A percentile compares a stretch with the other conserved stretches of the same genome.
phyloP scores from a whole-genome alignment of 345 rosid genomes.

The Cardiospermum halicacabum region DNA sequence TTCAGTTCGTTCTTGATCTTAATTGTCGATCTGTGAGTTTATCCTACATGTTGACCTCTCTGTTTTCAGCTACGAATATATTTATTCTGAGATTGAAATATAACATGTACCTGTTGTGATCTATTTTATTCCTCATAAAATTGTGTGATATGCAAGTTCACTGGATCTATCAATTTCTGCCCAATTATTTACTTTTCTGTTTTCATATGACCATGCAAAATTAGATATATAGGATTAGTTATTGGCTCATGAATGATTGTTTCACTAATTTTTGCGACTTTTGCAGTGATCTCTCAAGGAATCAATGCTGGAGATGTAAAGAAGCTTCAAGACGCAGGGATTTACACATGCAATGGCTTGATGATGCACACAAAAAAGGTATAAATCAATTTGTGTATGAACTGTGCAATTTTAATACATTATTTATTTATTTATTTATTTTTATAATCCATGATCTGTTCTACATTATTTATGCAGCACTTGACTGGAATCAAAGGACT shows the following conservation, averaged over 20 bases:
- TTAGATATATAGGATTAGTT: not conserved
- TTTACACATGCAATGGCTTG: constrained; percentile 91
- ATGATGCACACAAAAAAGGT: constrained; percentile 99
- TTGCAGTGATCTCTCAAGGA: constrained; percentile 69
- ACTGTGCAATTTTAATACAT: too few relatives aligned
- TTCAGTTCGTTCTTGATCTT: not conserved
- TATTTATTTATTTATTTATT: too few relatives aligned
- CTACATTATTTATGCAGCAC: constrained; percentile 36
- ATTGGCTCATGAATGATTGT: not conserved
- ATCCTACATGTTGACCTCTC: not conserved
- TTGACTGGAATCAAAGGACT: constrained; percentile 92
- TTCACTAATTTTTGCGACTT: constrained; percentile 2
- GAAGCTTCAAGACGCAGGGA: constrained; percentile 93
- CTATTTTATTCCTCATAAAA: too few relatives aligned
- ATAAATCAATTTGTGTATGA: not conserved
- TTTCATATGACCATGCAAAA: not conserved
- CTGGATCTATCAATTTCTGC: too few relatives aligned
- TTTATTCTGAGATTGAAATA: too few relatives aligned
- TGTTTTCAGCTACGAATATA: too few relatives aligned
- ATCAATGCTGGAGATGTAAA: constrained; percentile 92
- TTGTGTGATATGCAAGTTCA: too few relatives aligned
- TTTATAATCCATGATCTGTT: not conserved
- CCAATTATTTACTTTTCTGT: not conserved
- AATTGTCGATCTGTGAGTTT: not conserved
- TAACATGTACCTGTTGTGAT: too few relatives aligned